These are phyloP conservation scores for Beta vulgaris DNA, from an alignment of 148 eudicot genomes.

Conservation along the genomic window DNA sequence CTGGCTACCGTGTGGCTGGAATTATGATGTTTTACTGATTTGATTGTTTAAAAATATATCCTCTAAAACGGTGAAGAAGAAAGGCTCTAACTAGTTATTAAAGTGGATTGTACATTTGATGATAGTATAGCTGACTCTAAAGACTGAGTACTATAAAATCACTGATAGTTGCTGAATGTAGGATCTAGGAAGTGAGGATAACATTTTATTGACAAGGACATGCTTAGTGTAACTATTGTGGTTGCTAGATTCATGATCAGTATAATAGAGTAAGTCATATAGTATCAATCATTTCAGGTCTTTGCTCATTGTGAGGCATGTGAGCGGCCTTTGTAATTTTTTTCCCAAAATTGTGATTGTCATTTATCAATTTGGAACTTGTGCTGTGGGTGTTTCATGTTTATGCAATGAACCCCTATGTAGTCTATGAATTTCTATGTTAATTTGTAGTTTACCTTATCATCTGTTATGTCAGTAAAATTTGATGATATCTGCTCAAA, in stretches of 20 bases:
- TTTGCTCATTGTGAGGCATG: neutral
- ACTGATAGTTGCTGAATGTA: neutral
- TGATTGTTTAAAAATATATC: too few relatives aligned
- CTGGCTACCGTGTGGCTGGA: neutral
- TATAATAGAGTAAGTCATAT: neutral
- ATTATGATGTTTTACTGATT: too few relatives aligned
- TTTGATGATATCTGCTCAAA: neutral
- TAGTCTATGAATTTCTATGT: neutral
- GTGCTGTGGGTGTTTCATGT: neutral
- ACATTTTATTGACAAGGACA: neutral
- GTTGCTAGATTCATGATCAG: neutral
- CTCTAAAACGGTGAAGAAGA: neutral
- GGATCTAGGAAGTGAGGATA: neutral
- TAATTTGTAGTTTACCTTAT: neutral
- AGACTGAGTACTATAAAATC: neutral
- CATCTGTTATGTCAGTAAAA: neutral
- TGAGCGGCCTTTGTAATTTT: neutral
- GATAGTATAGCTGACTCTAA: neutral
- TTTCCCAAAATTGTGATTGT: neutral
- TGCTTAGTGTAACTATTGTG: neutral
- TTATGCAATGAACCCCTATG: neutral
- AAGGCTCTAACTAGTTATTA: neutral
- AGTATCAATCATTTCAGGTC: neutral
- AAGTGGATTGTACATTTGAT: neutral
- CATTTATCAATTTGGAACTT: neutral